Percentiles rank a stretch among this genome's conserved stretches.
Evolutionary conservation across 176 grass and related monocot genomes (phyloP).

Genomic region (Oryza coarctata): DNA sequence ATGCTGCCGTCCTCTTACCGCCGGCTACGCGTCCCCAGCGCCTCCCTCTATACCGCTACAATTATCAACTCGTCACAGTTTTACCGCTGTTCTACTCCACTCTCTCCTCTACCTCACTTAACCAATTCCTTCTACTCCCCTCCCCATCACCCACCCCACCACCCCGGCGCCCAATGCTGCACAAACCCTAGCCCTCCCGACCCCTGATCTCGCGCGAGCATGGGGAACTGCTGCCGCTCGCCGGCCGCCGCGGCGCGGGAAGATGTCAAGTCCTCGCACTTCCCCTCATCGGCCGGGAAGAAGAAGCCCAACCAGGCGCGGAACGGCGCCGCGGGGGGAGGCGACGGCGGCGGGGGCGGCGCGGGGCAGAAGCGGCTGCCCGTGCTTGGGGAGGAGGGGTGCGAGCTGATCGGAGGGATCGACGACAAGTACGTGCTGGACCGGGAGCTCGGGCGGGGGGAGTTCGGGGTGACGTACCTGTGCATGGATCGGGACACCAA

Average conservation of each 20-base stretch:
- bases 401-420: constrained; percentile 52
- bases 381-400: constrained; percentile 62
- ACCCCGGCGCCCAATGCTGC: constrained; percentile 39
- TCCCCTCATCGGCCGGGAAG: constrained; percentile 55
- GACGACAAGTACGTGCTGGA: constrained; percentile 88
- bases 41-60: constrained; percentile 36
- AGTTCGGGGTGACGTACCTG: constrained; percentile 98
- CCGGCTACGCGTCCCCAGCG: constrained; percentile 35
- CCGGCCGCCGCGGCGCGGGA: constrained; percentile 88
- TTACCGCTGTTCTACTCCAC: constrained; percentile 31
- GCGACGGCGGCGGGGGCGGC: constrained; percentile 3
- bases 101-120: neutral
- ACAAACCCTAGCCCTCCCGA: constrained; percentile 50
- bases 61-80: constrained; percentile 36
- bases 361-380: constrained; percentile 61
- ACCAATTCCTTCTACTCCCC: neutral
- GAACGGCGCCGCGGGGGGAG: constrained; percentile 29
- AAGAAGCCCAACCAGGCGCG: constrained; percentile 68
- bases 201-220: constrained; percentile 41
- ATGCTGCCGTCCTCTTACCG: neutral
- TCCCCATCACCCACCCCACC: neutral
- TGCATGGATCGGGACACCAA: constrained; percentile 88
- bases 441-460: constrained; percentile 87
- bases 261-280: constrained; percentile 80
- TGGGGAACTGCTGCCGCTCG: constrained; percentile 99